Evolutionary conservation across 2,329 filamentous ascomycete genomes (phyloP), one percentile per base, ranked within the genome.

Genomic region (Aureobasidium sp.): DNA sequence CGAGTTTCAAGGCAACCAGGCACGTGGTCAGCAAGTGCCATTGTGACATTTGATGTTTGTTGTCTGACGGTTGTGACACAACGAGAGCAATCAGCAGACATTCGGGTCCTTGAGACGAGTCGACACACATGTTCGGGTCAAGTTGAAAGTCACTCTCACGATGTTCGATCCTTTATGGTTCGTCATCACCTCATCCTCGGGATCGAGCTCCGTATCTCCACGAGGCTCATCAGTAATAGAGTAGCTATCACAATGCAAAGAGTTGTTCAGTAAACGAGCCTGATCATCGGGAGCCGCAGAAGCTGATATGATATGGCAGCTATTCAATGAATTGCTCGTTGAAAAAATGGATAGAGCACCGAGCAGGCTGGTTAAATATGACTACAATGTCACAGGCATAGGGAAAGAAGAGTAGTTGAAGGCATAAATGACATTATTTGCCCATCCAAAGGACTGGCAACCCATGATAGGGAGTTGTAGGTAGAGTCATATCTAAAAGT

Each of bases 381-480:
- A 27, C 27, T 15, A 15, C n/a, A 1, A 15, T n/a, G 26, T 55
- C 51, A 55, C 26, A 53, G 12, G 47, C 15, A 26, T 5, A 15
- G 27, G 2, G 29, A 8, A 55, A 27, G 37, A 42, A 32, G 51
- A 55, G 12, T 17, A 15, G 20, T 37, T 52, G 34, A 47, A 48
- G 46, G 37, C 59, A 20, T 61, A 52, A 61, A 61, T 61, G 59
- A 61, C 59, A 61, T 61, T 61, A 61, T 44, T 61, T 55, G 47
- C 29, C 48, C 20, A 17, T 42, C 48, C 8, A 8, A 37, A 48
- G 46, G 37, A 48, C 15, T 15, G 20, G 32, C 48, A 47, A 53
- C 47, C 59, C 59, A 29, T 42, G 59, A 41, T 61, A 27, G 59
- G 48, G 39, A 26, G 26, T 46, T 57, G 57, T 60, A 51, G 46